Evolutionary conservation across 176 grass and related monocot species (phyloP).

Genomic region (Typha latifolia): DNA sequence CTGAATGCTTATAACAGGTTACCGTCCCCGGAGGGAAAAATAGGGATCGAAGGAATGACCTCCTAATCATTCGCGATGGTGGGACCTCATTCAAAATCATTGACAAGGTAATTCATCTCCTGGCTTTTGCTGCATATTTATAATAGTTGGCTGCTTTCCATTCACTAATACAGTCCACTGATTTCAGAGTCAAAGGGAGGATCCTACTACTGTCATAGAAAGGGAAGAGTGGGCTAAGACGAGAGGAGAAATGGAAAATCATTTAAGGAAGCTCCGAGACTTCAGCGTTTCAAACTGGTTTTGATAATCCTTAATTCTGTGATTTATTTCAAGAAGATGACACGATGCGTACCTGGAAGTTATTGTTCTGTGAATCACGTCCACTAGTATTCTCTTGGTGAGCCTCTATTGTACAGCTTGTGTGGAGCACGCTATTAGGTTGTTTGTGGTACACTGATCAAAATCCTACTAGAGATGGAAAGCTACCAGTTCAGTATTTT

Average conservation of each 20-base stretch:
- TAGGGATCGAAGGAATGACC: conserved; percentile 63
- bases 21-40: conserved; percentile 59
- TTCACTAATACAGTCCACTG: conserved; percentile 5
- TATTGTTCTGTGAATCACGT: too few relatives aligned
- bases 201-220: conserved; percentile 55
- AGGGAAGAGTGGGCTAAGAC: conserved; percentile 63
- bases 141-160: not conserved
- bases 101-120: conserved; percentile 35
- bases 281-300: conserved; percentile 88
- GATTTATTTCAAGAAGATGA: not conserved
- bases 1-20: conserved; percentile 39
- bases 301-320: conserved; percentile 1
- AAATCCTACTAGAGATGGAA: too few relatives aligned
- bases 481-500: too few relatives aligned
- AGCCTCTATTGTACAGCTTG: too few relatives aligned
- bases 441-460: too few relatives aligned
- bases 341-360: too few relatives aligned
- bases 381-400: too few relatives aligned
- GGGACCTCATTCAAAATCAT: conserved; percentile 72
- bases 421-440: too few relatives aligned
- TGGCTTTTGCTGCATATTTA: conserved; percentile 7
- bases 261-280: conserved; percentile 67
- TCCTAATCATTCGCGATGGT: conserved; percentile 63
- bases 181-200: conserved; percentile 51
- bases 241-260: conserved; percentile 65